phyloP scores from a whole-genome alignment of 306 rosid genomes.

The Medicago lupulina region DNA sequence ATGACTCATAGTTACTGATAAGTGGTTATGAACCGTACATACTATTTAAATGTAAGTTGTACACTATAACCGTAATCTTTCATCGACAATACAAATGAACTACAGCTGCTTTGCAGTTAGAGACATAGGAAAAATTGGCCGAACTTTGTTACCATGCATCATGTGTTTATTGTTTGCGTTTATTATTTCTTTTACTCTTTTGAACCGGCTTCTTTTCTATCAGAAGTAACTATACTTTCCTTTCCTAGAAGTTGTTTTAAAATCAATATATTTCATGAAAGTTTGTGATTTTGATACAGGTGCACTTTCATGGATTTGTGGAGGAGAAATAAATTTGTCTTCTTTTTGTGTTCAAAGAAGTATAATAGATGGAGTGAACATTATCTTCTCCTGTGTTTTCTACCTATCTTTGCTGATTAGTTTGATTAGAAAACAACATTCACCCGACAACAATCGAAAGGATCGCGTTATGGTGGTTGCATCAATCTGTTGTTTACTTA shows the following conservation, averaged over 20 bases:
- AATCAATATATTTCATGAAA: neutral
- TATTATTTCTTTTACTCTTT: no score
- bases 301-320: slow-evolving; percentile 47
- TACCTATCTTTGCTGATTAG: slow-evolving; percentile 30
- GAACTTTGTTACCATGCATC: no score
- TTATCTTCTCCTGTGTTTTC: slow-evolving; percentile 44
- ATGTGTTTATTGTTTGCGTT: no score
- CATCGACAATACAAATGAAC: no score
- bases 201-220: no score
- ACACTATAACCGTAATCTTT: no score
- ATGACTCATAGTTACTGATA: no score
- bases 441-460: slow-evolving; percentile 8
- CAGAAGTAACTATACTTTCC: neutral
- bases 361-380: slow-evolving; percentile 41
- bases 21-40: no score
- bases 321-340: slow-evolving; percentile 42
- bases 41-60: no score
- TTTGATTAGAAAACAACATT: slow-evolving; percentile 27
- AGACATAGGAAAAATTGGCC: no score
- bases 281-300: slow-evolving; percentile 37
- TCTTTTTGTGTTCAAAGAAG: slow-evolving; percentile 50
- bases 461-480: slow-evolving; percentile 38
- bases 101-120: no score
- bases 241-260: neutral
- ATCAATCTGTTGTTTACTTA: slow-evolving; percentile 48